Evolutionary conservation across 768 basidiomycete species (phyloP).

Genomic region (Naganishia friedmannii): DNA sequence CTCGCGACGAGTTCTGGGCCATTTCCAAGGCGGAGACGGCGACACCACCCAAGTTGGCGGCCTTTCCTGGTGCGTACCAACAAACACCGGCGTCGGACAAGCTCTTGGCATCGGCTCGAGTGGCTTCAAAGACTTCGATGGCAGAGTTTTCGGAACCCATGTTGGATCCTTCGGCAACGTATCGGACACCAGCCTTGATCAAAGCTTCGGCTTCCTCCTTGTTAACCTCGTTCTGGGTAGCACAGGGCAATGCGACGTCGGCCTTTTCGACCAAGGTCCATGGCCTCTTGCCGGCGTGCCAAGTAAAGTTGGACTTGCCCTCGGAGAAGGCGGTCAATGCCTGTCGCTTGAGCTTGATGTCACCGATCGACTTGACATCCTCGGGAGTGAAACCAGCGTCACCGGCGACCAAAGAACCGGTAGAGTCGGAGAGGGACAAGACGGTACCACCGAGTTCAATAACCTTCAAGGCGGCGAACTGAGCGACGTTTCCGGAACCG

Average conservation of each 20-base stretch:
- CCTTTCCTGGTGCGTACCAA: constrained; percentile 74
- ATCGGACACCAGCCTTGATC: constrained; percentile 65
- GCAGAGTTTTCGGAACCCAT: constrained; percentile 69
- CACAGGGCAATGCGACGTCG: constrained; percentile 68
- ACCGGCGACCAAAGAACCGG: constrained; percentile 63
- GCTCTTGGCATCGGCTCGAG: constrained; percentile 55
- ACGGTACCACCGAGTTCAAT: constrained; percentile 72
- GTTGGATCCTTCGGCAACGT: constrained; percentile 65
- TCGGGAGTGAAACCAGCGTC: constrained; percentile 62
- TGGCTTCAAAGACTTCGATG: constrained; percentile 67
- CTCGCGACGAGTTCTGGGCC: constrained; percentile 66
- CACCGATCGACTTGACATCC: constrained; percentile 55
- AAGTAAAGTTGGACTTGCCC: constrained; percentile 54
- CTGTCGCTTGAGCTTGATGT: constrained; percentile 51
- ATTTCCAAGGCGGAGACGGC: constrained; percentile 71
- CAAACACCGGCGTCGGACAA: constrained; percentile 55
- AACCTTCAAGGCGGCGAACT: constrained; percentile 70
- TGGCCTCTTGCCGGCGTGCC: constrained; percentile 60
- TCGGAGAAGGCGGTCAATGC: constrained; percentile 48
- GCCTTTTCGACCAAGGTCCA: constrained; percentile 65
- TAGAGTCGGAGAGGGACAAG: constrained; percentile 71
- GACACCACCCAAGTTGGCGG: constrained; percentile 69
- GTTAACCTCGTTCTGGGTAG: constrained; percentile 70
- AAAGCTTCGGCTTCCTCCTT: constrained; percentile 67
- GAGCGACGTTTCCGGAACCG: constrained; percentile 71